phyloP scores from a whole-genome alignment of 2,329 filamentous ascomycete species.

The Pseudocercospora eumusae region DNA sequence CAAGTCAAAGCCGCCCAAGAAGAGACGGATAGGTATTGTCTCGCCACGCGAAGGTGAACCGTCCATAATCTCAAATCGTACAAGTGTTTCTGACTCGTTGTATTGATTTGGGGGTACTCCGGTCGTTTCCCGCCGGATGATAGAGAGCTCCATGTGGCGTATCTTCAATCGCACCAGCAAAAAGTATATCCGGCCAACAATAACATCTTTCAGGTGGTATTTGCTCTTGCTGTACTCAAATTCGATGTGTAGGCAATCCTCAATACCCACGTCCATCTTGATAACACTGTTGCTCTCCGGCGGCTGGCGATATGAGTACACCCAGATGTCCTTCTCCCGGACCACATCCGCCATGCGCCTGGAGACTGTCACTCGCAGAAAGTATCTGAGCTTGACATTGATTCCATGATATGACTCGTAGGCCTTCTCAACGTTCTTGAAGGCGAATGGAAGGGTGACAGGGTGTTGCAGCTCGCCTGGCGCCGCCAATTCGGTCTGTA shows the following conservation, averaged over 20 bases:
- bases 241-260: constrained; percentile 98
- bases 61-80: constrained; percentile 99
- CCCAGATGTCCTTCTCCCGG: constrained; percentile 99
- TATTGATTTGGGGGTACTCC: constrained; percentile 97
- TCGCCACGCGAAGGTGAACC: constrained; percentile 92
- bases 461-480: constrained; percentile 98
- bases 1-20: constrained; percentile 94
- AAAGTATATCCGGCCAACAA: constrained; percentile 98
- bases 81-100: constrained; percentile 97
- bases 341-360: constrained; percentile 97
- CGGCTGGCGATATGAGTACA: constrained; percentile 96
- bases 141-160: constrained; percentile 99
- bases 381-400: constrained; percentile 98
- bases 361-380: constrained; percentile 93
- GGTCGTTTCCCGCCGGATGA: constrained; percentile 94
- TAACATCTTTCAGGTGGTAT: constrained; percentile 98
- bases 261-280: constrained; percentile 99
- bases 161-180: constrained; percentile 96
- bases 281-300: constrained; percentile 98
- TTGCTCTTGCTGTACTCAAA: constrained; percentile 99
- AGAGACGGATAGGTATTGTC: constrained; percentile 94
- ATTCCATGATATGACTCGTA: constrained; percentile 99
- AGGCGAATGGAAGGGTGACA: constrained; percentile 98
- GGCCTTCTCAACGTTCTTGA: constrained; percentile 99
- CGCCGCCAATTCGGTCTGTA: constrained; percentile 94